Base-by-base conservation (phyloP, 1,284 basidiomycete genomes). In the Cerioporus squamosus region DNA sequence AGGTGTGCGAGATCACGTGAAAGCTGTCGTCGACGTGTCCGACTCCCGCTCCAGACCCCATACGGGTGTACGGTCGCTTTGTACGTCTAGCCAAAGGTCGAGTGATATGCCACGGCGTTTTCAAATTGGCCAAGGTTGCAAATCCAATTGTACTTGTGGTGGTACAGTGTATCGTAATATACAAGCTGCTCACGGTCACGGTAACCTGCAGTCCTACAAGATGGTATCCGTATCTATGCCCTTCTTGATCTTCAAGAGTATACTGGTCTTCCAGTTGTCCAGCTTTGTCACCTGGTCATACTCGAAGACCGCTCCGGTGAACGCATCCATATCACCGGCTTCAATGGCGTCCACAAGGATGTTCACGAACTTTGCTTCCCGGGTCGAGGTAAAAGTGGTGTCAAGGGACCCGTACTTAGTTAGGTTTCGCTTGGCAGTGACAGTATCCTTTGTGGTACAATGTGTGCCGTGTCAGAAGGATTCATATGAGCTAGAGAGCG, bases 231-330 rank as follows among this genome's bases (percentile, higher is more conserved):
- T 84, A 59, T 90, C 82, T 59, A 97, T 86, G 26, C 81, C 78
- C 72, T 83, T 85, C 83, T 97, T 98, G 74, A 97, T 88, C 77
- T 91, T 91, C 68, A 97, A 78, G 66, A 98, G 73, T 51, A 98
- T 89, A 36, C 76, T 81, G 39, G 95, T 97, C 84, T 97, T 97
- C 94, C 94, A 97, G 75, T 91, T 92, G 75, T 98, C 95, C 68
- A 98, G 76, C 76, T 93, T 94, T 43, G 86, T 91, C 59, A 97
- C 84, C 70, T 94, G 87, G 74, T 97, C 94, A 72, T 87, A 97
- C 71, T 94, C 92, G 49, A 85, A 84, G 18, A 95, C 87, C 17
- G 85, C 86, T n/a, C 76, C 86, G 6, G 92, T 93, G 74, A 91
- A 97, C 14, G 79, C 77, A 68, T 95, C 91, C 22, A 81, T 73